Conservation (phyloP, 441 rosid species). For the Adansonia madagascariensis region DNA sequence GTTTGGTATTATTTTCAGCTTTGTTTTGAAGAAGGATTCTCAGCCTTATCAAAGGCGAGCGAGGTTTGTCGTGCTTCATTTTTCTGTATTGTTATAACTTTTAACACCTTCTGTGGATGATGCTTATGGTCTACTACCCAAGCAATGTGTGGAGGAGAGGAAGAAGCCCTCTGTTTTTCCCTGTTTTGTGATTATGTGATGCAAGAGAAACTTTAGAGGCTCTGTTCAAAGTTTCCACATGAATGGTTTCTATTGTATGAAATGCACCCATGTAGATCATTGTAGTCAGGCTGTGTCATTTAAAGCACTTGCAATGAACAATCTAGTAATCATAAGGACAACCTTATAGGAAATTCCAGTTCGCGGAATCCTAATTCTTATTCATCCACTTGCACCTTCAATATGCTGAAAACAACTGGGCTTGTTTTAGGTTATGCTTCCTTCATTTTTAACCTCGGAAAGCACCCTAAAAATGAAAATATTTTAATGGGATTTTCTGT, state of each 20-base stretch:
- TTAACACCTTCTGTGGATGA: conserved; percentile 6
- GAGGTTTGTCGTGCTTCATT: conserved; percentile 46
- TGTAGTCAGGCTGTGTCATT: background rate
- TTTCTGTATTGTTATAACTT: background rate
- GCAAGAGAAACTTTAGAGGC: background rate
- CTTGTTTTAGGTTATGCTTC: background rate
- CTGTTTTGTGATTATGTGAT: background rate
- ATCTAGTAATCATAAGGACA: too few species aligned
- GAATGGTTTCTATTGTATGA: background rate
- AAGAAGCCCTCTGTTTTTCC: background rate
- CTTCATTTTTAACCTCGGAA: background rate
- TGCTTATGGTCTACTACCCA: conserved; percentile 7
- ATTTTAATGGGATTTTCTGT: background rate
- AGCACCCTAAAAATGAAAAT: background rate
- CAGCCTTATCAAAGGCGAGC: conserved; percentile 61
- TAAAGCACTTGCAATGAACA: too few species aligned
- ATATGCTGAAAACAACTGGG: background rate
- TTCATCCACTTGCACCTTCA: background rate
- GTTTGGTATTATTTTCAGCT: conserved; percentile 51
- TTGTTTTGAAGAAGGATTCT: conserved; percentile 71
- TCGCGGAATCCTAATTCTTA: background rate
- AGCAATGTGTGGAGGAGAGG: background rate
- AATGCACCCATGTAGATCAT: conserved; percentile 8
- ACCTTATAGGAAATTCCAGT: background rate
- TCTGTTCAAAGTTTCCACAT: background rate